These are phyloP conservation scores for Talaromyces sp. DNA, from an alignment of 2,329 filamentous ascomycete genomes.

Conservation along the genomic window DNA sequence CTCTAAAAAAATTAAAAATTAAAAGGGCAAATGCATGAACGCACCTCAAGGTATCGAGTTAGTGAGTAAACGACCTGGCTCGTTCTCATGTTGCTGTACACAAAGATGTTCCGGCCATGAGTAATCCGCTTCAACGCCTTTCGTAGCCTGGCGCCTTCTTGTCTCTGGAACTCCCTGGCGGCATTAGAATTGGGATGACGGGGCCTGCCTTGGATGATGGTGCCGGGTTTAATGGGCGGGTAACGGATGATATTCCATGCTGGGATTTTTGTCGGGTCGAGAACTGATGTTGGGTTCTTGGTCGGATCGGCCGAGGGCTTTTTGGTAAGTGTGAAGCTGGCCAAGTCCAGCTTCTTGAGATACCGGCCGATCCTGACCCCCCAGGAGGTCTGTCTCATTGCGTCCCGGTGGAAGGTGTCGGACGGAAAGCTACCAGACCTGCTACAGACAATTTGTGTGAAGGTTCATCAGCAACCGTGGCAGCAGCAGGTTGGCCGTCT, in stretches of 20 bases:
- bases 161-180: conserved; percentile 31
- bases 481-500: not conserved
- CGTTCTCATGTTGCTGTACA: conserved; percentile 56
- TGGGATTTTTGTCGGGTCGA: conserved; percentile 36
- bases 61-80: conserved; percentile 62
- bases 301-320: not conserved
- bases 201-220: conserved; percentile 37
- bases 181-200: conserved; percentile 37
- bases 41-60: conserved; percentile 50
- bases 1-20: too few relatives aligned
- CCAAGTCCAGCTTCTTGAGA: not conserved
- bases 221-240: conserved; percentile 28
- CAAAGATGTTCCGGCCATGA: conserved; percentile 57
- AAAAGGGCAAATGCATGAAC: conserved; percentile 9
- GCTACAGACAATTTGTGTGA: not conserved
- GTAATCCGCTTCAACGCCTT: conserved; percentile 43
- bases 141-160: conserved; percentile 35
- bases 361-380: not conserved
- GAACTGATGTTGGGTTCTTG: conserved; percentile 4
- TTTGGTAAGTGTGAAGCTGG: conserved; percentile 2
- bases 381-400: not conserved
- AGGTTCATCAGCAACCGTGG: not conserved
- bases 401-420: not conserved
- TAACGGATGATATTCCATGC: conserved; percentile 31
- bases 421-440: not conserved